Percentiles rank a stretch among this genome's conserved stretches.
Evolutionary conservation across 768 basidiomycete genomes (phyloP).

Genomic region (Xerocomellus intermedius): DNA sequence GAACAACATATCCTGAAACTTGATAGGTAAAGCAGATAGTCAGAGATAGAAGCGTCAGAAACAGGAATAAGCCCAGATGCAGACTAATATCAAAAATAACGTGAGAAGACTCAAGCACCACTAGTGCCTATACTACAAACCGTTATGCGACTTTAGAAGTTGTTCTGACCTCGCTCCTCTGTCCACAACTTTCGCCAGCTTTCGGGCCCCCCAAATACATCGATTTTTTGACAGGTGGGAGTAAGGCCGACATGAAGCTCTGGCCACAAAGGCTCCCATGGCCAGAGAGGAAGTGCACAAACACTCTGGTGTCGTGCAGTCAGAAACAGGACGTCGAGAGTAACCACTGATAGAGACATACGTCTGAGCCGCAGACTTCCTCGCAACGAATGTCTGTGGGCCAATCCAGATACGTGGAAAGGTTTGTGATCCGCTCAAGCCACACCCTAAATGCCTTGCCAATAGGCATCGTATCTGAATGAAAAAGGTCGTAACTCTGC

Average conservation of each 20-base stretch:
- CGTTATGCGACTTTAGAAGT: not conserved
- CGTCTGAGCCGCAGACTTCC: not conserved
- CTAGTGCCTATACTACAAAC: not conserved
- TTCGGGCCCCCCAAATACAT: conserved; percentile 5
- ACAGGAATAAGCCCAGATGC: not conserved
- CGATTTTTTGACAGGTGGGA: conserved; percentile 3
- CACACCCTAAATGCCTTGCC: not conserved
- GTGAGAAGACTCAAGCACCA: not conserved
- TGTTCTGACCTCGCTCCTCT: not conserved
- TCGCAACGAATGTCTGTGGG: conserved; percentile 1
- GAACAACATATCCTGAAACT: not conserved
- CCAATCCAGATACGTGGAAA: conserved; percentile 5
- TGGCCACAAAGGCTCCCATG: conserved; percentile 4
- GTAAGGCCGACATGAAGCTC: conserved; percentile 3
- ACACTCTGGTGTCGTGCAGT: not conserved
- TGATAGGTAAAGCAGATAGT: not conserved
- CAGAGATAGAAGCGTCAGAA: not conserved
- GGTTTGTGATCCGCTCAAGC: not conserved
- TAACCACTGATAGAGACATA: not conserved
- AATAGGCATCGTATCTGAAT: not conserved
- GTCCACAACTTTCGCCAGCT: conserved; percentile 1
- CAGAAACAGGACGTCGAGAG: not conserved
- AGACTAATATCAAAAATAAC: not conserved
- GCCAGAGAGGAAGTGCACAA: conserved; percentile 4
- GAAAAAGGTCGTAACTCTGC: not conserved